Conservation (phyloP, 2,329 filamentous ascomycete species). For the Cladosporium halotolerans region DNA sequence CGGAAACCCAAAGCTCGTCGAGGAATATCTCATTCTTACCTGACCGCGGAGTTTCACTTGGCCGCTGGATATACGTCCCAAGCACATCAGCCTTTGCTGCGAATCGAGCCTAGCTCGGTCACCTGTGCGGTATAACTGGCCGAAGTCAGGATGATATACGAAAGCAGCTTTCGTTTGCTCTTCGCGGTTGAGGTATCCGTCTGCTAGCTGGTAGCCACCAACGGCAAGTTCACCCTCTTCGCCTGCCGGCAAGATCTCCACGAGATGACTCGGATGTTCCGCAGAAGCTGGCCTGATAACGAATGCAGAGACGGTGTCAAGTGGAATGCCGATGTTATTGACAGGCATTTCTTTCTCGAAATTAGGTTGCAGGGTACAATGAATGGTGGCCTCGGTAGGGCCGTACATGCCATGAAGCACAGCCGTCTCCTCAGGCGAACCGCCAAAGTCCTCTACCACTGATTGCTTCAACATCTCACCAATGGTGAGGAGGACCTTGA, state of each 20-base stretch:
- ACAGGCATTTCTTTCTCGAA: slow-evolving; percentile 54
- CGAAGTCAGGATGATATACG: slow-evolving; percentile 57
- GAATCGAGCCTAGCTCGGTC: slow-evolving; percentile 67
- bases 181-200: slow-evolving; percentile 73
- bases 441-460: slow-evolving; percentile 75
- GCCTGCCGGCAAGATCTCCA: slow-evolving; percentile 55
- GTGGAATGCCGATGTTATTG: slow-evolving; percentile 67
- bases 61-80: slow-evolving; percentile 70
- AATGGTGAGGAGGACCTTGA: slow-evolving; percentile 74
- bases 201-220: slow-evolving; percentile 72
- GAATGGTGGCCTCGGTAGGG: slow-evolving; percentile 85
- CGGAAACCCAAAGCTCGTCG: too few species aligned
- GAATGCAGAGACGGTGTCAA: slow-evolving; percentile 76
- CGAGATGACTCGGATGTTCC: slow-evolving; percentile 16
- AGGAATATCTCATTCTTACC: slow-evolving; percentile 54
- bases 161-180: slow-evolving; percentile 70
- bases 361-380: slow-evolving; percentile 69
- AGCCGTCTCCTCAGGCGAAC: slow-evolving; percentile 45
- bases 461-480: slow-evolving; percentile 83
- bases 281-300: slow-evolving; percentile 49
- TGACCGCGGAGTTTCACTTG: slow-evolving; percentile 86
- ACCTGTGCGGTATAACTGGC: slow-evolving; percentile 73
- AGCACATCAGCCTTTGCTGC: slow-evolving; percentile 70
- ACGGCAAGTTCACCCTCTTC: slow-evolving; percentile 74
- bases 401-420: slow-evolving; percentile 92